A percentile compares a stretch with the other conserved stretches of the same genome.
phyloP scores from a whole-genome alignment of 768 basidiomycete genomes.

The Pleurotus salmoneostramineus region DNA sequence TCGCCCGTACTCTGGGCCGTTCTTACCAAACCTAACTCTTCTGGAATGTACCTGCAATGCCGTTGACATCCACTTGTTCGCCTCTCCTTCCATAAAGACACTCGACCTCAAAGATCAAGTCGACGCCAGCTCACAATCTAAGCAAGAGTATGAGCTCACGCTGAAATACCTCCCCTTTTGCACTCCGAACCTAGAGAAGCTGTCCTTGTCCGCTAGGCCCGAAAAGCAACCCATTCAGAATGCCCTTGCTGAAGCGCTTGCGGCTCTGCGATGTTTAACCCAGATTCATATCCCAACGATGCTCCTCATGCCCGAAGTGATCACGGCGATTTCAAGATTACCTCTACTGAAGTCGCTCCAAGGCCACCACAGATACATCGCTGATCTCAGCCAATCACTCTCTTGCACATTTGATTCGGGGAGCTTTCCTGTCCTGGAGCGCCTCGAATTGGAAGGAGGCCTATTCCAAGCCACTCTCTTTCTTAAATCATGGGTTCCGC shows the following conservation, averaged over 20 bases:
- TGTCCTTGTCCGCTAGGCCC: background rate
- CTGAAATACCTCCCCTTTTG: background rate
- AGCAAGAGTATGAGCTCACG: background rate
- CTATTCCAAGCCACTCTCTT: background rate
- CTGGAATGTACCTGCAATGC: background rate
- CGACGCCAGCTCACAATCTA: background rate
- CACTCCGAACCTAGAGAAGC: background rate
- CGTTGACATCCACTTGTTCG: background rate
- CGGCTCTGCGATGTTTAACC: background rate
- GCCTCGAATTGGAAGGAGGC: background rate
- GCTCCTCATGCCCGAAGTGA: background rate
- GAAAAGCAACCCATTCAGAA: background rate
- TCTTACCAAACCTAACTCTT: background rate
- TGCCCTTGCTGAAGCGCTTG: background rate
- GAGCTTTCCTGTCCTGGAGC: background rate
- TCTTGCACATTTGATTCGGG: background rate
- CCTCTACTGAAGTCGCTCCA: background rate
- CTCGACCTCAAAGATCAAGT: background rate
- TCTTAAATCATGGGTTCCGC: background rate
- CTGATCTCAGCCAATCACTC: background rate
- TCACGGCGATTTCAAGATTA: background rate
- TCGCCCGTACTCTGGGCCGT: background rate
- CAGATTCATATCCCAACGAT: background rate
- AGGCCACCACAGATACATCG: background rate
- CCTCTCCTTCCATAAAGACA: background rate